Conservation (phyloP, 163 green algal species). For the Scenedesmus sp. region DNA sequence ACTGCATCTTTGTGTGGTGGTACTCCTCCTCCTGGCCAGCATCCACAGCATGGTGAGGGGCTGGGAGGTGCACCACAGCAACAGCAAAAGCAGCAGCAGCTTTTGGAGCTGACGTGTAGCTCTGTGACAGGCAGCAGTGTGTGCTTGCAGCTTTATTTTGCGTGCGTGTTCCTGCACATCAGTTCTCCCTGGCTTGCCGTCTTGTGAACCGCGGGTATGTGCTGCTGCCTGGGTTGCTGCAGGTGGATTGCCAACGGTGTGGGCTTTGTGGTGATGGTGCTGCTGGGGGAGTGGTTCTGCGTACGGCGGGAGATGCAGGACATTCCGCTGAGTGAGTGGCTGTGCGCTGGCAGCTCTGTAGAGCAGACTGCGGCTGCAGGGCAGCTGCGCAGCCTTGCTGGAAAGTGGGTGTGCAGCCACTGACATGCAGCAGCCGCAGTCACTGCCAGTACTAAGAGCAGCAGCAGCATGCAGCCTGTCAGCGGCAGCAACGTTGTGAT, state of each 20-base stretch:
- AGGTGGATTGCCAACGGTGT: constrained; percentile 82
- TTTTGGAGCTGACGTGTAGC: background rate
- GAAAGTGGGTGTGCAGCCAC: background rate
- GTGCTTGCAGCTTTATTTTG: background rate
- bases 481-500: background rate
- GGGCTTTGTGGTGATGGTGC: constrained; percentile 78
- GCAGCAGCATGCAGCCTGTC: background rate
- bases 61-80: background rate
- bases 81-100: background rate
- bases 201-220: background rate
- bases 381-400: background rate
- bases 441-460: background rate
- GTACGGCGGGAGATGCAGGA: constrained; percentile 91
- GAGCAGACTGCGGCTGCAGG: background rate
- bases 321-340: constrained; percentile 78
- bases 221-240: constrained; percentile 9
- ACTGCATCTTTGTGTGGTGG: constrained; percentile 77
- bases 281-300: constrained; percentile 94
- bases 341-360: background rate
- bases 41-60: constrained; percentile 77
- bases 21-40: constrained; percentile 77
- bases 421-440: background rate
- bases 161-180: background rate
- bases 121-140: background rate
- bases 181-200: background rate